Conservation (phyloP, 306 rosid species). For the Fagus sylvatica region DNA sequence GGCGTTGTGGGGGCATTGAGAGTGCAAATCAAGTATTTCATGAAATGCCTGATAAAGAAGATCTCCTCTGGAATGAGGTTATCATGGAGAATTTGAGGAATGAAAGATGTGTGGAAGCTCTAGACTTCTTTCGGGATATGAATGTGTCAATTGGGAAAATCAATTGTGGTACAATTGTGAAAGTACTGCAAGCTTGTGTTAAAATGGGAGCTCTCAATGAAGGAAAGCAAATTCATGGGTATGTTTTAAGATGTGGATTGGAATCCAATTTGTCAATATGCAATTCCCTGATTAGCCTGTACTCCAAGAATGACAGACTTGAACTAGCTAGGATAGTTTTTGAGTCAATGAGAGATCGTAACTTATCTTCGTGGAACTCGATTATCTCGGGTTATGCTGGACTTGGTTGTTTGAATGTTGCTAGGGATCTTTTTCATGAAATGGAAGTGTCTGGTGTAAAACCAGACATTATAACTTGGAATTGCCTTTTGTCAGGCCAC, state of each 20-base stretch:
- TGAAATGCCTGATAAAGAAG: conserved; percentile 48
- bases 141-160: conserved; percentile 43
- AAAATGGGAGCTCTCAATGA: conserved; percentile 58
- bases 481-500: conserved; percentile 68
- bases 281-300: conserved; percentile 67
- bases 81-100: conserved; percentile 56
- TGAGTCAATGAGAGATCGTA: conserved; percentile 49
- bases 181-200: conserved; percentile 68
- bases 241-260: conserved; percentile 47
- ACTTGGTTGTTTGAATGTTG: conserved; percentile 46
- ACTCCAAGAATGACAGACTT: conserved; percentile 56
- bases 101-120: conserved; percentile 50
- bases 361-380: conserved; percentile 68
- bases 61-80: conserved; percentile 62
- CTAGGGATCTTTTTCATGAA: conserved; percentile 36
- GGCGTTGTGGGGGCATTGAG: conserved; percentile 51
- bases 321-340: conserved; percentile 52
- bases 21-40: conserved; percentile 50
- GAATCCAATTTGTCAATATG: conserved; percentile 49
- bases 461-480: conserved; percentile 76
- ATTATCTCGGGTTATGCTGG: conserved; percentile 51
- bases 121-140: conserved; percentile 49
- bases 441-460: conserved; percentile 44
- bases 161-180: conserved; percentile 43
- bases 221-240: conserved; percentile 80